phyloP scores from a whole-genome alignment of 2,329 filamentous ascomycete genomes.

The Aspergillus neotritici region DNA sequence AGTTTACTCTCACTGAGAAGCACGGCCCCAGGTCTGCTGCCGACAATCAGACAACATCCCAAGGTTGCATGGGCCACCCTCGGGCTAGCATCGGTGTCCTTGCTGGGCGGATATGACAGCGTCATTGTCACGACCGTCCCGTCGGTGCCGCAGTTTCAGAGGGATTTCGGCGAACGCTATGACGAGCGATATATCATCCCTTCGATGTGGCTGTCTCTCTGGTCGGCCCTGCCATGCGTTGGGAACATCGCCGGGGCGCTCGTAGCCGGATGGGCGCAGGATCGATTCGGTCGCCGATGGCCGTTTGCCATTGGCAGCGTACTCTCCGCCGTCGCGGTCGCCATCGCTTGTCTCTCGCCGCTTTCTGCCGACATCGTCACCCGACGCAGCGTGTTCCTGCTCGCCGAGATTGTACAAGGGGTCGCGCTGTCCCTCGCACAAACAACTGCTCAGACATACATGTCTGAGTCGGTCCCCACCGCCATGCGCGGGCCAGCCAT shows the following conservation, averaged over 20 bases:
- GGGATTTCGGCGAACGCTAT: too few species aligned
- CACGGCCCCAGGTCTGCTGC: too few species aligned
- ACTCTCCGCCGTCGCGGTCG: slow-evolving; percentile 35
- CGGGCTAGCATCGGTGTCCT: too few species aligned
- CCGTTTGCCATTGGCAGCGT: slow-evolving; percentile 34
- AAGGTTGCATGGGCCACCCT: too few species aligned
- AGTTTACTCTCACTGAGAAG: too few species aligned
- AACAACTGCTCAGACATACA: slow-evolving; percentile 43
- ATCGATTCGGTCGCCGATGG: slow-evolving; percentile 36
- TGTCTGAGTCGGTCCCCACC: slow-evolving; percentile 47
- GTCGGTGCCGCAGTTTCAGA: too few species aligned
- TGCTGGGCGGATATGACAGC: too few species aligned
- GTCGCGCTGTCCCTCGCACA: slow-evolving; percentile 43
- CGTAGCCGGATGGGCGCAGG: slow-evolving; percentile 37
- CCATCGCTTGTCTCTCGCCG: slow-evolving; percentile 33
- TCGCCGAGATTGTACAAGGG: slow-evolving; percentile 44
- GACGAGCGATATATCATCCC: slow-evolving; percentile 29
- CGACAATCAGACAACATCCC: too few species aligned
- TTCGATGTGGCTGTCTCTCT: slow-evolving; percentile 43
- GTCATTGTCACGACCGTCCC: too few species aligned
- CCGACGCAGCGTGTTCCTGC: slow-evolving; percentile 39
- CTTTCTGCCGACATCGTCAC: slow-evolving; percentile 22
- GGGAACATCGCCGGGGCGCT: slow-evolving; percentile 36
- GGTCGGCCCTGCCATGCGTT: slow-evolving; percentile 38
- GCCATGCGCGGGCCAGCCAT: slow-evolving; percentile 44